Evolutionary conservation across 495 filamentous ascomycete species (phyloP), one percentile per base, ranked within the genome.

Genomic region (Penicillium robsamsonii): DNA sequence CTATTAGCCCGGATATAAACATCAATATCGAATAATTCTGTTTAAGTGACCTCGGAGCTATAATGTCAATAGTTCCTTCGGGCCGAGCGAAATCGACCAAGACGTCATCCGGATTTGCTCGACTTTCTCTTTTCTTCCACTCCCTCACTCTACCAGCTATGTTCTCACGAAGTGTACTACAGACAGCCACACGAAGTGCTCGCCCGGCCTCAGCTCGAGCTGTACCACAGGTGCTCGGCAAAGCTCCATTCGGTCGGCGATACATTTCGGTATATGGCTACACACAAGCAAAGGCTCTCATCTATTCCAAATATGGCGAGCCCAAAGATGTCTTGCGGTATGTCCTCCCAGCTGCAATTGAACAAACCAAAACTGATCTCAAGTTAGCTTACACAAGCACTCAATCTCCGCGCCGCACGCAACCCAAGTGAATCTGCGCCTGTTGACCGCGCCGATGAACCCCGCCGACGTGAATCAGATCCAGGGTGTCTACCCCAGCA

Each of bases 401-500:
- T 92, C 89, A 51, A 88, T 94, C 70, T 86, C 88, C 0, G 86
- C 91, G 8, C 77, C 82, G 29, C 79, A 84, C 61, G 75, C 77
- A 27, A 75, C 78, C 37, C 75, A 84, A 62, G 79, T 89, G 38
- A 88, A 82, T 47, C 75, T 90, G 47, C 85, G 84, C 63, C 85
- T 95, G 60, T 88, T 97, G 64, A 87, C 92, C 45, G 84, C 90
- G 1, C 92, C 94, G 46, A 87, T 97, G 65, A 99, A 99, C 81
- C 94, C 94, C 24, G 91, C 94, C 56, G 94, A 99, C 78, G 88
- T 99, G 59, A 98, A 97, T 78, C 85, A 89, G 70, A 87, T 97
- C 69, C 92, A 98, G 76, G 94, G 95, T 47, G 88, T 92, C n/a
- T 99, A 99, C 79, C 91, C 91, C 58, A 82, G 83, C 53, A 87